A percentile compares a stretch with the other conserved stretches of the same genome.
phyloP scores from a whole-genome alignment of 2,329 filamentous ascomycete genomes.

The Alternaria solani region DNA sequence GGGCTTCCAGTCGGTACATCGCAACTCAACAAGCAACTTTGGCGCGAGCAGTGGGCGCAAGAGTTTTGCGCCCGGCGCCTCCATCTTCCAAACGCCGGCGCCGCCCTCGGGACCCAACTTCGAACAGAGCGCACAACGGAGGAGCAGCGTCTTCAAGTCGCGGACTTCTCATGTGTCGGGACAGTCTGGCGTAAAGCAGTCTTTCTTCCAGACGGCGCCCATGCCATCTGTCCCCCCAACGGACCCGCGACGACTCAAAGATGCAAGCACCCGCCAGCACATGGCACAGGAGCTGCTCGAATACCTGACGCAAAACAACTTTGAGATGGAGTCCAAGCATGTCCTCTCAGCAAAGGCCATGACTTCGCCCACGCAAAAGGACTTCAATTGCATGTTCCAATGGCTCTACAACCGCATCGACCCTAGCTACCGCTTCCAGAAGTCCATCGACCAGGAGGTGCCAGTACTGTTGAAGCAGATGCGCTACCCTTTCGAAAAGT shows the following conservation, averaged over 20 bases:
- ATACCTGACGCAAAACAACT: conserved; percentile 91
- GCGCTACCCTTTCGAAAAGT: conserved; percentile 92
- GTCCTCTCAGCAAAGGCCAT: conserved; percentile 88
- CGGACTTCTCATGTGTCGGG: conserved; percentile 71
- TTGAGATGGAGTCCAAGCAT: conserved; percentile 98
- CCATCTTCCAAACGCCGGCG: conserved; percentile 56
- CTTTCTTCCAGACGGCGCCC: conserved; percentile 91
- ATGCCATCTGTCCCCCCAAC: conserved; percentile 81
- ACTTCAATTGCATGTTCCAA: conserved; percentile 97
- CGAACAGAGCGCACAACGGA: conserved; percentile 66
- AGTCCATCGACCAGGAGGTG: conserved; percentile 94
- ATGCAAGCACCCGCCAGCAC: conserved; percentile 78
- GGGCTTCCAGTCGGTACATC: conserved; percentile 83
- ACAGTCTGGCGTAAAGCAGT: conserved; percentile 76
- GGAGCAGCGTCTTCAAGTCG: conserved; percentile 75
- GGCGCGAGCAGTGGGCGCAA: conserved; percentile 69
- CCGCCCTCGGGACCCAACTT: conserved; percentile 55
- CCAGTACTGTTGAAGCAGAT: conserved; percentile 91
- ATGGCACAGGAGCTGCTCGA: conserved; percentile 92
- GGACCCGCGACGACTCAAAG: conserved; percentile 86
- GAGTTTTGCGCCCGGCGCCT: conserved; percentile 70
- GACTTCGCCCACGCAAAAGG: conserved; percentile 95
- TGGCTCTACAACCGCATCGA: conserved; percentile 98
- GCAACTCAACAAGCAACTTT: conserved; percentile 78
- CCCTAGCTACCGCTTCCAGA: conserved; percentile 90